Percentiles rank a stretch among this genome's conserved stretches.
Conservation (phyloP, 305 asterid genomes). For the Rubia tinctorum region DNA sequence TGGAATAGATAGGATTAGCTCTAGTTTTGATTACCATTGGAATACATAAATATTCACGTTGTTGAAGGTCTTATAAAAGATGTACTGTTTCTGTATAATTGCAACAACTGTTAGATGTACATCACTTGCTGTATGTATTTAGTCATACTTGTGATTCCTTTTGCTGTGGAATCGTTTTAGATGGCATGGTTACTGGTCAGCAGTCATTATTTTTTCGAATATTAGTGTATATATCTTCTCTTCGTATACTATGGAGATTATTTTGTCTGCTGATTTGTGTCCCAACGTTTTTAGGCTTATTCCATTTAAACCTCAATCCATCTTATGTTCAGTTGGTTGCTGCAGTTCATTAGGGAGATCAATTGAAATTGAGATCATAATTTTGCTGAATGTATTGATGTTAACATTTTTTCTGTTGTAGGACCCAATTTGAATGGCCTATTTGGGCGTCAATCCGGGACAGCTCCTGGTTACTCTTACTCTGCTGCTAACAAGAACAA, state of each 20-base stretch:
- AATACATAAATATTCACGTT: too few relatives aligned
- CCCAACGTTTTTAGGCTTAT: not conserved
- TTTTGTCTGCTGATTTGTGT: not conserved
- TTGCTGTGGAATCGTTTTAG: too few relatives aligned
- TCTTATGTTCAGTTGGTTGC: not conserved
- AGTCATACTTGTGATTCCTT: not conserved
- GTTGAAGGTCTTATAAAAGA: too few relatives aligned
- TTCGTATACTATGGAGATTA: not conserved
- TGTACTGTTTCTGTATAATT: too few relatives aligned
- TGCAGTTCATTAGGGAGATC: not conserved
- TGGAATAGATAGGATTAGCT: too few relatives aligned
- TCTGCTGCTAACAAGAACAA: conserved; percentile 86
- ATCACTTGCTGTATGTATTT: not conserved
- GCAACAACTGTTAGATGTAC: not conserved
- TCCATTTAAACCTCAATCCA: not conserved
- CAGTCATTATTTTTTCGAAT: too few relatives aligned
- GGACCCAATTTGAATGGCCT: conserved; percentile 96
- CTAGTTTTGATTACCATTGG: too few relatives aligned
- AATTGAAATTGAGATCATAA: not conserved
- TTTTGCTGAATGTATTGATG: not conserved
- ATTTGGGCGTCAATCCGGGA: conserved; percentile 90
- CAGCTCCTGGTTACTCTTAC: conserved; percentile 86
- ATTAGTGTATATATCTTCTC: too few relatives aligned
- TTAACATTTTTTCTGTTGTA: conserved; percentile 20
- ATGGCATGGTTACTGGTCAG: too few relatives aligned